A percentile compares a stretch with the other conserved stretches of the same genome.
These are phyloP conservation scores for Chenopodium album DNA, from an alignment of 148 eudicot genomes.

Conservation along the genomic window DNA sequence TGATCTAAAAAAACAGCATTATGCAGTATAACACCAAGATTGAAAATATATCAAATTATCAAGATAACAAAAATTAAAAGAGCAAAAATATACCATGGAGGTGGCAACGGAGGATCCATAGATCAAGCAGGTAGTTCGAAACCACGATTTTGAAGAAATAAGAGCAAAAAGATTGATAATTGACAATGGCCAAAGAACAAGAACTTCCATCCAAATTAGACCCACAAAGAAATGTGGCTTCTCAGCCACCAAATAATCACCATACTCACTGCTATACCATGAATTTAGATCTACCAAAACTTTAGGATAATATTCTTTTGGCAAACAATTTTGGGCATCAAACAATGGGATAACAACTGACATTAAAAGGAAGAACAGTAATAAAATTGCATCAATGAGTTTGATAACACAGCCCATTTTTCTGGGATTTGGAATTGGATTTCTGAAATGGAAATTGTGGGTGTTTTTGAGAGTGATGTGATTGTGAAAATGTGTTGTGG, in stretches of 20 bases:
- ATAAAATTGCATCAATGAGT: constrained; percentile 29
- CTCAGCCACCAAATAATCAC: constrained; percentile 36
- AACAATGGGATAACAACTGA: constrained; percentile 26
- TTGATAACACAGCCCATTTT: constrained; percentile 30
- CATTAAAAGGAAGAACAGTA: constrained; percentile 27
- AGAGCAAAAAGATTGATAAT: constrained; percentile 25
- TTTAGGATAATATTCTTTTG: constrained; percentile 28
- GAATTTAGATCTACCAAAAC: constrained; percentile 25
- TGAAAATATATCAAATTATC: neutral
- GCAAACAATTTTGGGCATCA: constrained; percentile 33
- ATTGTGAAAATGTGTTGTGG: neutral
- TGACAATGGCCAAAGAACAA: constrained; percentile 38
- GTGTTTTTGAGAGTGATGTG: neutral
- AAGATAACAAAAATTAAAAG: too few relatives aligned
- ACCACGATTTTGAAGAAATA: constrained; percentile 34
- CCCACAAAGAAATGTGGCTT: constrained; percentile 40
- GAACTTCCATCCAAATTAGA: constrained; percentile 37
- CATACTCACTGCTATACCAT: constrained; percentile 32
- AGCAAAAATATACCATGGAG: constrained; percentile 27
- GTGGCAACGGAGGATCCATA: constrained; percentile 31
- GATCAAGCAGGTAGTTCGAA: constrained; percentile 34
- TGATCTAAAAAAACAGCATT: neutral
- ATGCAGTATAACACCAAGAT: neutral
- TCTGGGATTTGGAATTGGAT: neutral
- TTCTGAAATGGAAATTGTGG: neutral